phyloP scores from a whole-genome alignment of 2,329 filamentous ascomycete genomes.

The Polytolypa hystricis region DNA sequence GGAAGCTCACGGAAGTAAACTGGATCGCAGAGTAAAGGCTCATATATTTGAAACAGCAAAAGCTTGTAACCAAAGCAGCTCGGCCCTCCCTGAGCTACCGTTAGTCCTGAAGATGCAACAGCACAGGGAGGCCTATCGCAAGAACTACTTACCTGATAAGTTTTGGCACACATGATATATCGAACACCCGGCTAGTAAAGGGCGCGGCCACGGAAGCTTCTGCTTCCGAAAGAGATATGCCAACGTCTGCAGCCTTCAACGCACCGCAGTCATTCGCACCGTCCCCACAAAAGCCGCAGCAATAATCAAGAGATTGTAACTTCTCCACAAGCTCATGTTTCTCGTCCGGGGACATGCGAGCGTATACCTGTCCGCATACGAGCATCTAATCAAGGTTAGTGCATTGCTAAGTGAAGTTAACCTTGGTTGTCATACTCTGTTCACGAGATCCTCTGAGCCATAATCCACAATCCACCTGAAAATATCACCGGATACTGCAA shows the following conservation, averaged over 20 bases:
- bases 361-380: constrained; percentile 82
- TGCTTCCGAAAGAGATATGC: constrained; percentile 91
- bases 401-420: background rate
- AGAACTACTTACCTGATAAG: constrained; percentile 57
- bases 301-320: constrained; percentile 90
- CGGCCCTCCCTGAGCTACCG: constrained; percentile 60
- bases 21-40: constrained; percentile 98
- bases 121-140: background rate
- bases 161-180: constrained; percentile 88
- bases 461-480: constrained; percentile 96
- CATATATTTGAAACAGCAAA: constrained; percentile 99
- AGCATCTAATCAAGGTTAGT: constrained; percentile 55
- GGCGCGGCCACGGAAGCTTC: constrained; percentile 97
- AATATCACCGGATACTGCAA: constrained; percentile 84
- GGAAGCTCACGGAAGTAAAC: constrained; percentile 91
- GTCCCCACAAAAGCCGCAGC: constrained; percentile 90
- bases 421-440: constrained; percentile 42
- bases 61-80: constrained; percentile 92
- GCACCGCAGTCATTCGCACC: constrained; percentile 97
- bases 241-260: constrained; percentile 91
- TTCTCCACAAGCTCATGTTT: constrained; percentile 98
- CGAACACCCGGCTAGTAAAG: constrained; percentile 89
- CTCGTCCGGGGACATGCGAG: constrained; percentile 96
- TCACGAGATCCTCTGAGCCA: constrained; percentile 66
- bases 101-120: constrained; percentile 11